Conservation (phyloP, 176 grass and related monocot genomes). For the Lolium perenne region DNA sequence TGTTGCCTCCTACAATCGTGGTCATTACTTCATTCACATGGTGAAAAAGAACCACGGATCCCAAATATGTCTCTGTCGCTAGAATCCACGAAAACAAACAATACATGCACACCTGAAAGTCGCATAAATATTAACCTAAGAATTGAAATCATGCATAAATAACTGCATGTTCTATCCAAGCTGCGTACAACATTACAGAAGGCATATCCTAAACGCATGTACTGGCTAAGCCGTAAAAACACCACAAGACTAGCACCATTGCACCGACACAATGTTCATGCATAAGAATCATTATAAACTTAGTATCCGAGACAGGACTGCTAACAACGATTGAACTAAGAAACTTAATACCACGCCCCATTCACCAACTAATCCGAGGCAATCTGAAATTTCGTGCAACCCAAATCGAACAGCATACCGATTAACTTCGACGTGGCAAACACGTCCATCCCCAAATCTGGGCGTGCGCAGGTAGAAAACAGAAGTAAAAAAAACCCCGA, state of each 20-base stretch:
- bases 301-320: neutral
- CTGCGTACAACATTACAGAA: neutral
- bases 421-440: too few relatives aligned
- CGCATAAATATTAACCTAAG: neutral
- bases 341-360: neutral
- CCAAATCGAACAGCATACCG: constrained; percentile 23
- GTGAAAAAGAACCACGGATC: neutral
- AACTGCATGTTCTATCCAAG: neutral
- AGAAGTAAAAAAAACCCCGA: neutral
- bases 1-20: neutral
- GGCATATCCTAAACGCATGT: neutral
- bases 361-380: neutral
- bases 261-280: neutral
- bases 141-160: neutral
- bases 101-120: neutral
- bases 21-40: neutral
- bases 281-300: neutral
- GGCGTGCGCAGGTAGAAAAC: neutral
- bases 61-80: neutral
- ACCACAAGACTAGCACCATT: neutral
- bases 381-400: neutral
- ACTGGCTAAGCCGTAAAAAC: neutral
- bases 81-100: neutral
- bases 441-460: constrained; percentile 22
- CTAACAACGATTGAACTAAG: neutral